Base-by-base conservation (phyloP, 345 rosid species). In the Salix udensis region DNA sequence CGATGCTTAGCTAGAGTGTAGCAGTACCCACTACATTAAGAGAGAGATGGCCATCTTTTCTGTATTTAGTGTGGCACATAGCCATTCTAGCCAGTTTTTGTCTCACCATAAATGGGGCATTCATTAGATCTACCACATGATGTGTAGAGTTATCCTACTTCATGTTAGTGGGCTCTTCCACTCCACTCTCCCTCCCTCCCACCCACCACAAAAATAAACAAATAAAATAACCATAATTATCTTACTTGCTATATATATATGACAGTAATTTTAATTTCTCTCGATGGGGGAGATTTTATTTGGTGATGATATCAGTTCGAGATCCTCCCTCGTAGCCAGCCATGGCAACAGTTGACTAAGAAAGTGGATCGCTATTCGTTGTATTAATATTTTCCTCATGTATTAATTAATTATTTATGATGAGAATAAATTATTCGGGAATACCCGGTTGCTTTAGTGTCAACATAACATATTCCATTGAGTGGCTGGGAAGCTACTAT, bases 401-500 rank as follows among this genome's bases (percentile, higher is more conserved):
- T n/a, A 58, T 58, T 10, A 58, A 23, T 58, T 58, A 31, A 6
- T 36, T 66, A 7, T 1, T 42, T 13, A 12, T 46, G 4, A 12
- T 14, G 50, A 12, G 21, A 37, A 15, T 39, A 68, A 44, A 68
- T 23, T 39, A n/a, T 68, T 68, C n/a, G 24, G 52, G 31, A 21
- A 6, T 37, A 7, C 62, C 19, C 19, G 40, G 78, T 69, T 82
- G 81, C 83, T 76, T 81, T 82, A 62, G 75, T 76, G 71, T 83
- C 81, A 76, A 74, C 70, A 60, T 76, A 76, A 39, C 82, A 72
- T 75, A 76, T 65, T 85, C n/a, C 74, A 52, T 80, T 82, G 87
- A 83, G 87, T 85, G 85, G 83, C 80, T 78, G 52, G 39, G 71
- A 84, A 80, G 86, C 83, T 67, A 82, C 84, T 76, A 67, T 48